phyloP scores from a whole-genome alignment of 2,329 filamentous ascomycete genomes.

The Mycosphaerella sp. region DNA sequence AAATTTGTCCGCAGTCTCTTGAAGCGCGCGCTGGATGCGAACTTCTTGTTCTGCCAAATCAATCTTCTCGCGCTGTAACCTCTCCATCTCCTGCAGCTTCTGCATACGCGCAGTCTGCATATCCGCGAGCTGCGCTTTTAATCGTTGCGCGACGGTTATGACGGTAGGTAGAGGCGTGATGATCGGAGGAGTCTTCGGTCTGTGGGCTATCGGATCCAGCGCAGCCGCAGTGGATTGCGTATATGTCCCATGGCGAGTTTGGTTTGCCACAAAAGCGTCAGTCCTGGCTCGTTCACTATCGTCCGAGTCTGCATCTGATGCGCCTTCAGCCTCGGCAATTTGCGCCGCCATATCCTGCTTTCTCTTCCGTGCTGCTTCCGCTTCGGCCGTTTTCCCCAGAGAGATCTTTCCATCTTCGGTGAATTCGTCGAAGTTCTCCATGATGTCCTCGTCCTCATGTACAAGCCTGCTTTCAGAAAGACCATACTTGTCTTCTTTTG shows the following conservation, averaged over 20 bases:
- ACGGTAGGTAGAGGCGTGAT: constrained; percentile 74
- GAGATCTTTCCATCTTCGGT: constrained; percentile 64
- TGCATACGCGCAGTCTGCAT: constrained; percentile 56
- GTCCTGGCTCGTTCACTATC: constrained; percentile 58
- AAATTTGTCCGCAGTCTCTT: constrained; percentile 71
- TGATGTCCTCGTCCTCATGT: constrained; percentile 82
- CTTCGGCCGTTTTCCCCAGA: constrained; percentile 71
- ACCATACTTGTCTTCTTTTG: constrained; percentile 57
- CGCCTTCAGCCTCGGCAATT: constrained; percentile 60
- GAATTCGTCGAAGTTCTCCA: constrained; percentile 88
- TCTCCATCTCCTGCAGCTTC: constrained; percentile 59
- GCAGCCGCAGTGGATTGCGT: constrained; percentile 14
- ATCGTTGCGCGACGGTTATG: constrained; percentile 56
- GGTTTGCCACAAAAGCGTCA: constrained; percentile 79
- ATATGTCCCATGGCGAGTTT: constrained; percentile 82
- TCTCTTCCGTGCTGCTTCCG: constrained; percentile 56
- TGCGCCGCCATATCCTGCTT: constrained; percentile 75
- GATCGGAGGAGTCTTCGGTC: constrained; percentile 43
- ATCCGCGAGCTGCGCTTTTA: constrained; percentile 55
- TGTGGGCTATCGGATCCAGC: constrained; percentile 24
- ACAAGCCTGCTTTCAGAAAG: constrained; percentile 61
- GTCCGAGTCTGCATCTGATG: constrained; percentile 43
- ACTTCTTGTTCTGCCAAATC: constrained; percentile 64
- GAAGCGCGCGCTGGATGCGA: constrained; percentile 73
- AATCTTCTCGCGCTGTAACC: constrained; percentile 60